Evolutionary conservation across 345 rosid species (phyloP).

Genomic region (Hibiscus syriacus): DNA sequence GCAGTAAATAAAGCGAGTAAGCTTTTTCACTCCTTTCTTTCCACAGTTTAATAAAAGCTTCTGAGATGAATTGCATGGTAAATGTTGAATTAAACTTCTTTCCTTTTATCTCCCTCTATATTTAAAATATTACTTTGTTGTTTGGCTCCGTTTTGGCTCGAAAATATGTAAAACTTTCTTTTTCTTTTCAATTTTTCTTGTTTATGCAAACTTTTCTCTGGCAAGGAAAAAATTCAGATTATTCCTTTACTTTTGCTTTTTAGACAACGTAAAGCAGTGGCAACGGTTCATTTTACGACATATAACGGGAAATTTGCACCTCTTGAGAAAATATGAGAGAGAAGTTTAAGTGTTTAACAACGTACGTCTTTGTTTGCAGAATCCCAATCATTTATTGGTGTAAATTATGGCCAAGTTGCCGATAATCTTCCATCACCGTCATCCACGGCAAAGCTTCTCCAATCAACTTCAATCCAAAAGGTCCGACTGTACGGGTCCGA

Average conservation of each 20-base stretch:
- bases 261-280: too few species aligned
- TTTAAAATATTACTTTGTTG: background rate
- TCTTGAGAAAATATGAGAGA: too few species aligned
- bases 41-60: background rate
- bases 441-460: constrained; percentile 69
- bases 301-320: background rate
- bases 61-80: background rate
- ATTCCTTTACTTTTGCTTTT: background rate
- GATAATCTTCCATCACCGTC: constrained; percentile 75
- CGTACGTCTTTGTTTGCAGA: constrained; percentile 25
- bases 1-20: constrained; percentile 34
- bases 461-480: constrained; percentile 62
- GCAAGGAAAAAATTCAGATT: background rate
- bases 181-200: too few species aligned
- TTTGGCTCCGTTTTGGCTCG: background rate
- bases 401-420: constrained; percentile 79
- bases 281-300: too few species aligned
- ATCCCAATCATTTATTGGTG: constrained; percentile 67
- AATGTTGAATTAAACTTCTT: background rate
- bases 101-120: background rate
- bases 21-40: constrained; percentile 16
- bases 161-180: background rate
- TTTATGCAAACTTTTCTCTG: background rate
- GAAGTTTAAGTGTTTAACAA: background rate
- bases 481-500: constrained; percentile 72